Evolutionary conservation across 2,329 filamentous ascomycete genomes (phyloP).

Genomic region (Cladosporium sp.): DNA sequence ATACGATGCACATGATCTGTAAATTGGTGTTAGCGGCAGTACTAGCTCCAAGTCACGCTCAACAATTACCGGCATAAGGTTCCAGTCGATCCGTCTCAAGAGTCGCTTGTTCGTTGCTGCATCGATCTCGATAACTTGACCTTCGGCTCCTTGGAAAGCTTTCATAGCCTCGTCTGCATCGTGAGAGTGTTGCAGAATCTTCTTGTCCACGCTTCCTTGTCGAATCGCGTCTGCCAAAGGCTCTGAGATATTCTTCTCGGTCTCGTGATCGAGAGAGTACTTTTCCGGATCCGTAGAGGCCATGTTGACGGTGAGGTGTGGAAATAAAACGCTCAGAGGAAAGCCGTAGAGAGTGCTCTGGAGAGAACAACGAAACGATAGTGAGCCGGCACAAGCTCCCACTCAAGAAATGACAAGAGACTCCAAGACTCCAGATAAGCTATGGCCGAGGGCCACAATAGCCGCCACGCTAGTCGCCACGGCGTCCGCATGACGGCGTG

Average conservation of each 20-base stretch:
- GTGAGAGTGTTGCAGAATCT: constrained; percentile 46
- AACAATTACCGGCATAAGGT: constrained; percentile 48
- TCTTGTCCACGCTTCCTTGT: constrained; percentile 26
- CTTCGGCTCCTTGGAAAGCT: constrained; percentile 45
- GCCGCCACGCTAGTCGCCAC: neutral
- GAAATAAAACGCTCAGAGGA: neutral
- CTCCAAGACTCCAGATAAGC: constrained; percentile 9
- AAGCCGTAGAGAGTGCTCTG: too few relatives aligned
- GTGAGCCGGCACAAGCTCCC: neutral
- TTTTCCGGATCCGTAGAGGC: constrained; percentile 7
- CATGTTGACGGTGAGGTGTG: neutral
- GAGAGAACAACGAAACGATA: too few relatives aligned
- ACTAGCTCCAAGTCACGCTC: neutral
- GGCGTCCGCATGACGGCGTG: constrained; percentile 9
- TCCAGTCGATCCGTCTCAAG: constrained; percentile 56
- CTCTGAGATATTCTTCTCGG: constrained; percentile 21
- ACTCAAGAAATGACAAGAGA: constrained; percentile 6
- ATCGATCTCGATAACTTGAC: constrained; percentile 48
- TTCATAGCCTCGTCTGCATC: constrained; percentile 58
- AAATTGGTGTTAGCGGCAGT: neutral
- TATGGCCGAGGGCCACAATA: constrained; percentile 4
- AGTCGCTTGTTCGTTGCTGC: constrained; percentile 54
- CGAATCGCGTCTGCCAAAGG: constrained; percentile 23
- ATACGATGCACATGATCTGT: constrained; percentile 49
- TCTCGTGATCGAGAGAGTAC: constrained; percentile 17